Conservation (phyloP, 257 asterid genomes). For the Gardenia jasminoides region DNA sequence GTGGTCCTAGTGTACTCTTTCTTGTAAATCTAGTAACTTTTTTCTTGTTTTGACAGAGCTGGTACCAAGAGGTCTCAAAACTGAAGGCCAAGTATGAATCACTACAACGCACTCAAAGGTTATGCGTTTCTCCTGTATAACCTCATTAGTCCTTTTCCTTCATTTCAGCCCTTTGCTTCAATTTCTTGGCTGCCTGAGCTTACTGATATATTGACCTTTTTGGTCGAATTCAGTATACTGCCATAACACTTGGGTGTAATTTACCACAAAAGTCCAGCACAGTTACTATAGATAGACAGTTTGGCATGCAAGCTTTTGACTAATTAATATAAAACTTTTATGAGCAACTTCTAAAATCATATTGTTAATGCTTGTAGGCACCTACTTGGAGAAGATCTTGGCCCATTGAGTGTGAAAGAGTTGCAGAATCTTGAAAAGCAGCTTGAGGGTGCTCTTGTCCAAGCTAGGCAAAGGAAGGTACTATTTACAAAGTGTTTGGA, state of each 20-base stretch:
- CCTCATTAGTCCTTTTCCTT: background rate
- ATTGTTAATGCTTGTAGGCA: conserved; percentile 50
- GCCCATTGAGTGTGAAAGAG: conserved; percentile 75
- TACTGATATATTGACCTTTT: too few relatives aligned
- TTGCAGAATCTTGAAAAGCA: conserved; percentile 89
- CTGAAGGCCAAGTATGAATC: conserved; percentile 79
- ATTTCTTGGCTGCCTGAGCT: background rate
- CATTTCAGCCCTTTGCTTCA: background rate
- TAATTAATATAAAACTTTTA: background rate
- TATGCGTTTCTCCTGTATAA: background rate
- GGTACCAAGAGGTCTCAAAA: conserved; percentile 83
- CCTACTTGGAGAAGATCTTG: conserved; percentile 92
- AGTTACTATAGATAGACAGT: background rate
- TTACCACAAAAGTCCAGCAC: background rate
- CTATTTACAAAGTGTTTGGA: background rate
- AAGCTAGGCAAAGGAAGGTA: conserved; percentile 93
- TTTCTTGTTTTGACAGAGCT: conserved; percentile 45
- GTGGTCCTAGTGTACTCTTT: background rate
- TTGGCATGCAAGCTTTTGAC: background rate
- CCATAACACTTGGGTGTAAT: background rate
- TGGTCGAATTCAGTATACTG: background rate
- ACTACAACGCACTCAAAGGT: conserved; percentile 92
- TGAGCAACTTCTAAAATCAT: background rate
- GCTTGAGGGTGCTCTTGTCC: conserved; percentile 85
- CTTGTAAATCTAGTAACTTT: background rate